These are phyloP conservation scores for Isoetes taiwanensis DNA, from an alignment of 75 land plant genomes.

Conservation along the genomic window DNA sequence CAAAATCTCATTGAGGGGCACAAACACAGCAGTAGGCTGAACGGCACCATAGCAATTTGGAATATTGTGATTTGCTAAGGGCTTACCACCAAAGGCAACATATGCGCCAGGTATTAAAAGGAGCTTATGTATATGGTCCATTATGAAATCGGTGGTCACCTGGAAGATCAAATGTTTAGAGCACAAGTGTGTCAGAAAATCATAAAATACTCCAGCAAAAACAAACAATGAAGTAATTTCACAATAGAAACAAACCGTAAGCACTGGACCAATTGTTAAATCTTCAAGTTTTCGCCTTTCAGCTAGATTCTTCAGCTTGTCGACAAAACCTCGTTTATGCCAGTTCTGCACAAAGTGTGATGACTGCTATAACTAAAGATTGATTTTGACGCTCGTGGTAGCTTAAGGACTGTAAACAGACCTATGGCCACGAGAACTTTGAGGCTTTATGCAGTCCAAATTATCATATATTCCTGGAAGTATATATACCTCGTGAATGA, in stretches of 20 bases:
- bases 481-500: constrained; percentile 86
- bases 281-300: constrained; percentile 82
- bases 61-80: constrained; percentile 64
- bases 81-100: constrained; percentile 81
- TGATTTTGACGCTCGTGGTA: no score
- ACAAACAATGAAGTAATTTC: background rate
- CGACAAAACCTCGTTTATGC: constrained; percentile 35
- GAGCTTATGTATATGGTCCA: constrained; percentile 61
- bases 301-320: constrained; percentile 57
- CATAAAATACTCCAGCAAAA: background rate
- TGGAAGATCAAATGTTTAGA: no score
- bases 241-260: constrained; percentile 50
- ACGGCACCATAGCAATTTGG: constrained; percentile 88
- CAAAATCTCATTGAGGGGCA: constrained; percentile 73
- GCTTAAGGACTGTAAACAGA: no score
- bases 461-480: no score
- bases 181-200: no score
- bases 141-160: constrained; percentile 83
- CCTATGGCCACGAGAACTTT: no score
- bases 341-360: constrained; percentile 54
- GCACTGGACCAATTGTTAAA: constrained; percentile 91
- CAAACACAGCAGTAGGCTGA: constrained; percentile 85
- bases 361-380: no score
- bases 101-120: constrained; percentile 67
- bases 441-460: no score